Base-by-base conservation (phyloP, 2,329 filamentous ascomycete species). In the Ophiostoma ulmi region DNA sequence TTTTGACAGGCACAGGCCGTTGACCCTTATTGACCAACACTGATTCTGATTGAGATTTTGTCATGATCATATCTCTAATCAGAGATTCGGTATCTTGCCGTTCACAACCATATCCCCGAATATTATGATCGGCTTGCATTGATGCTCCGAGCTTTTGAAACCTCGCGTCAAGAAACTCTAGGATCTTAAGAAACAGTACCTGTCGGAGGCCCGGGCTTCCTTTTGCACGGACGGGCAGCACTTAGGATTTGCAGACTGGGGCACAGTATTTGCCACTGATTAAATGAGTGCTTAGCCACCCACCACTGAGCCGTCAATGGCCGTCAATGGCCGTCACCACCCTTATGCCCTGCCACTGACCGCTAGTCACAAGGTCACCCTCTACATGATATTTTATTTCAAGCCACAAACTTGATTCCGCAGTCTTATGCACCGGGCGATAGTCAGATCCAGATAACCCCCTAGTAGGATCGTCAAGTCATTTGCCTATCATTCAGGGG, bases 401-500 rank as follows among this genome's bases (percentile, higher is more conserved):
- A 58, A 58, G 52, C 52, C 52, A 58, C 52, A 58, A 22, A 10
- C 52, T 14, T 58, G 52, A 58, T 26, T 58, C n/a, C 8, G 11
- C 22, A 26, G 52, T 58, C n/a, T 26, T 20, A 31, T 63, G 58
- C 58, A 36, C 58, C 52, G 52, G 52, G 52, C 52, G 8, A 14
- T 58, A 58, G 52, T 58, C 52, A 58, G n/a, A 58, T 22, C 13
- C 52, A 58, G 52, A 58, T 58, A 13, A 22, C 22, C 26, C 52
- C 58, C 58, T 36, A 8, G 58, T 20, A 63, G 31, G 58, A 63
- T 63, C 58, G 17, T 63, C 58, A 36, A 63, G 58, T 63, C 58
- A 63, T 36, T 63, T 63, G 58, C 58, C 58, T 31, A 63, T 58
- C 58, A 20, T 63, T 63, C 58, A 63, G 58, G 58, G 58, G 58